Base-by-base conservation (phyloP, 768 basidiomycete genomes). In the Favolaschia claudopus region DNA sequence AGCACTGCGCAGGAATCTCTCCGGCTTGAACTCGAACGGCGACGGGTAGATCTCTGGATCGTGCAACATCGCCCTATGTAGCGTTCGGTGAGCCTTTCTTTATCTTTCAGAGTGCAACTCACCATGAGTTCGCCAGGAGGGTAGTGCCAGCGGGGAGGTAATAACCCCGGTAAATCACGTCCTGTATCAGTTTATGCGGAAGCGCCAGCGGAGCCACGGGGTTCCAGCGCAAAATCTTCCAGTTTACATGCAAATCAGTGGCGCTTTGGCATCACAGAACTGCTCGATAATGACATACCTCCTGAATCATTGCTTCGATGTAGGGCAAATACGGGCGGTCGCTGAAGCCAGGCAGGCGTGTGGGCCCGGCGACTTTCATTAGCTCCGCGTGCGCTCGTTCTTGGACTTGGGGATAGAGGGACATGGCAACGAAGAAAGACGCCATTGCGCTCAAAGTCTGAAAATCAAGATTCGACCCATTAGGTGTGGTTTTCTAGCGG, bases 341-440 rank as follows among this genome's bases (percentile, higher is more conserved):
- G 4, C 45, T 60, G 51, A 71, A 68, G 10, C 58, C 56, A 9
- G 74, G 73, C 0, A 76, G 66, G 4, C 76, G 60, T 15, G 64
- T 58, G 15, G 39, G 44, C 13, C 73, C 74, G 8, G 75, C 48
- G 10, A 71, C 69, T 7, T 38, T 24, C 12, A 68, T 59, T 12
- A 76, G 44, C 46, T 75, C 76, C 27, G 49, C 56, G 25, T 73
- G 69, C 1, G 70, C 73, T 42, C 65, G 67, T 44, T 54, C 54
- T 55, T 69, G 67, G 14, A 59, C 55, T 8, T 62, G 40, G 3
- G 69, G 69, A 38, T 61, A 45, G 12, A 61, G 45, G 7, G 58
- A 45, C 68, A 70, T 64, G 5, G 63, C 65, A 14, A 68, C 36
- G 24, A 66, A 55, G 40, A 66, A 64, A 6, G 62, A 58, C 38